Evolutionary conservation across 805 yeast species (phyloP), one percentile per base, ranked within the genome.

Genomic region (Vanderwaltozyma verrucispora): DNA sequence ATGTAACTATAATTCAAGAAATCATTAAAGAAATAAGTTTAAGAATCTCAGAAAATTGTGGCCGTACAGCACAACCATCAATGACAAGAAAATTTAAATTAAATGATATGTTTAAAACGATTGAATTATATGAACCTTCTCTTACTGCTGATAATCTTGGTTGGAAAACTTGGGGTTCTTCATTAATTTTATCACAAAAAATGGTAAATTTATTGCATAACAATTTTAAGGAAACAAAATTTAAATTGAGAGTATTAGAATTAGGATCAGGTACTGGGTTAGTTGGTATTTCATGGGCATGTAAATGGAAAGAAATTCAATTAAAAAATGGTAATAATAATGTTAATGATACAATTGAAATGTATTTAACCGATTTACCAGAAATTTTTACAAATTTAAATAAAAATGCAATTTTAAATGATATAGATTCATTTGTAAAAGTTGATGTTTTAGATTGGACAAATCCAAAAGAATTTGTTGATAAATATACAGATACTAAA

Each of bases 221-320:
- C 0, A 2, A 13, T 5, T 21, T 21, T 11, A 17, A 27, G 2
- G 16, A 3, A 24, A 18, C 11, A 25, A 24, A 16, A 15, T 25
- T 4, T 31, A 41, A 14, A 42, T 46, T 48, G 53, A 34, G 55
- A 26, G 56, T 78, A 0, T 54, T 83, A 21, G 98, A 89, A 50
- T 62, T 92, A n/a, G 98, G 98, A 0, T 69, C 97, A 0, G 98
- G 98, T 0, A 92, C 98, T 0, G 98, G 98, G 0, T 65, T 89
- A 13, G 80, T 79, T 3, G 96, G 97, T 0, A 80, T 92, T 26
- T 68, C 78, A 0, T 68, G 83, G 39, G 73, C 52, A 2, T 37
- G 44, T 14, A 55, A 53, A 43, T 52, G 53, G 48, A 41, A 43
- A 23, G 50, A 52, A 31, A 65, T 65, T 38, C 15, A 8, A 7